phyloP scores from a whole-genome alignment of 2,329 filamentous ascomycete species.

The Mycocentrospora acerina region DNA sequence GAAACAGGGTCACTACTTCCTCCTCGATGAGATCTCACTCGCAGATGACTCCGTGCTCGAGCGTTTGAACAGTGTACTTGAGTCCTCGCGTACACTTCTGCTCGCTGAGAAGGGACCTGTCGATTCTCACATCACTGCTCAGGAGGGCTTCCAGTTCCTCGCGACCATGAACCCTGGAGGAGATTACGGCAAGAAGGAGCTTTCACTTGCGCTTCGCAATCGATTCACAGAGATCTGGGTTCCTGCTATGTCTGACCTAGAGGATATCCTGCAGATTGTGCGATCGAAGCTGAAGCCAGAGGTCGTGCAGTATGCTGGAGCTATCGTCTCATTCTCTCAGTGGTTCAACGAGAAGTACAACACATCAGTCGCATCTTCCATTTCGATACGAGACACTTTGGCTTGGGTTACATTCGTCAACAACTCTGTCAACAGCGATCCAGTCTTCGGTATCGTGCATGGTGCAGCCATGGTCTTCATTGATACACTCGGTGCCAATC shows the following conservation, averaged over 20 bases:
- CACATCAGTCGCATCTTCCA: constrained; percentile 71
- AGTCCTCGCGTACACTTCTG: constrained; percentile 80
- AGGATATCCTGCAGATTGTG: constrained; percentile 88
- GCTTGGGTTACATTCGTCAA: constrained; percentile 95
- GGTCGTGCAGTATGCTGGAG: constrained; percentile 60
- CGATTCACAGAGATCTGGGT: constrained; percentile 99
- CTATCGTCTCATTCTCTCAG: constrained; percentile 82
- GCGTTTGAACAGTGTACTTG: constrained; percentile 92
- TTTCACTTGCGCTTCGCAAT: constrained; percentile 92
- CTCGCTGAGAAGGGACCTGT: constrained; percentile 91
- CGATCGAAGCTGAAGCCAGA: constrained; percentile 66
- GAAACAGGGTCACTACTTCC: constrained; percentile 84
- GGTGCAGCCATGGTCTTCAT: constrained; percentile 95
- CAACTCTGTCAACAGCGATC: constrained; percentile 54
- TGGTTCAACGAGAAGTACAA: constrained; percentile 88
- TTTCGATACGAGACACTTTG: constrained; percentile 90
- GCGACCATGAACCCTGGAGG: constrained; percentile 99
- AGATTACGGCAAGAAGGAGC: constrained; percentile 96
- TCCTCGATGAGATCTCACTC: constrained; percentile 96
- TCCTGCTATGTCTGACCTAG: constrained; percentile 76
- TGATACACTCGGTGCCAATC: constrained; percentile 92
- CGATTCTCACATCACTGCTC: constrained; percentile 75
- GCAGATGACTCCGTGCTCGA: constrained; percentile 97
- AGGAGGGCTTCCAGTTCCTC: constrained; percentile 86
- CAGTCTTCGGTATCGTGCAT: constrained; percentile 64